phyloP scores from a whole-genome alignment of 495 filamentous ascomycete genomes.

The Penicillium odoratum region DNA sequence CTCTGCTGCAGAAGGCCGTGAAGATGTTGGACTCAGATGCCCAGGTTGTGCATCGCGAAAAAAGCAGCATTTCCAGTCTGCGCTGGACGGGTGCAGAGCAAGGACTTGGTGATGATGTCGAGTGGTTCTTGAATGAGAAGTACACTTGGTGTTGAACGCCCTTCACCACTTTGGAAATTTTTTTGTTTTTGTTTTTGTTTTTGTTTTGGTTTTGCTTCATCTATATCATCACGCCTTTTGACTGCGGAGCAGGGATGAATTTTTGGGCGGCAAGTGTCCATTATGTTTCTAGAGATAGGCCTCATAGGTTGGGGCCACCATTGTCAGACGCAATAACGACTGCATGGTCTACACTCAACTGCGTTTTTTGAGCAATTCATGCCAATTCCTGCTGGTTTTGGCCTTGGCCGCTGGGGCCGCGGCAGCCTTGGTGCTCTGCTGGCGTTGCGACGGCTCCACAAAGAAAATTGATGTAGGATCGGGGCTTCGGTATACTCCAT shows the following conservation, averaged over 20 bases:
- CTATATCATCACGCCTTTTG: conserved; percentile 1
- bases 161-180: conserved; percentile 7
- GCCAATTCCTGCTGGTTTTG: conserved; percentile 75
- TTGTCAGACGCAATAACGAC: conserved; percentile 19
- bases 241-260: background rate
- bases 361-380: conserved; percentile 72
- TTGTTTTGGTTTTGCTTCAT: conserved; percentile 11
- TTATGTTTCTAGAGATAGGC: conserved; percentile 23
- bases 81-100: conserved; percentile 59
- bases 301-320: conserved; percentile 20
- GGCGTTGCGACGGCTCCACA: conserved; percentile 35
- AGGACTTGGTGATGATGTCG: conserved; percentile 56
- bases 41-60: conserved; percentile 57
- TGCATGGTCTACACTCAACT: conserved; percentile 26
- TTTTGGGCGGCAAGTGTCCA: conserved; percentile 23
- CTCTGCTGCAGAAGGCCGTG: conserved; percentile 59
- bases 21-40: conserved; percentile 48
- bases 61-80: conserved; percentile 62
- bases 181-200: conserved; percentile 10
- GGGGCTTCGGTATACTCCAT: conserved; percentile 37
- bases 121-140: conserved; percentile 92
- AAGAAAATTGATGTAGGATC: conserved; percentile 44
- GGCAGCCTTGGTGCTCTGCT: conserved; percentile 33
- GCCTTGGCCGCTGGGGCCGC: conserved; percentile 38
- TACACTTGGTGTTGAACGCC: conserved; percentile 80